These are phyloP conservation scores for Aegilops speltoides DNA, from an alignment of 176 grass and related monocot species.

Conservation along the genomic window DNA sequence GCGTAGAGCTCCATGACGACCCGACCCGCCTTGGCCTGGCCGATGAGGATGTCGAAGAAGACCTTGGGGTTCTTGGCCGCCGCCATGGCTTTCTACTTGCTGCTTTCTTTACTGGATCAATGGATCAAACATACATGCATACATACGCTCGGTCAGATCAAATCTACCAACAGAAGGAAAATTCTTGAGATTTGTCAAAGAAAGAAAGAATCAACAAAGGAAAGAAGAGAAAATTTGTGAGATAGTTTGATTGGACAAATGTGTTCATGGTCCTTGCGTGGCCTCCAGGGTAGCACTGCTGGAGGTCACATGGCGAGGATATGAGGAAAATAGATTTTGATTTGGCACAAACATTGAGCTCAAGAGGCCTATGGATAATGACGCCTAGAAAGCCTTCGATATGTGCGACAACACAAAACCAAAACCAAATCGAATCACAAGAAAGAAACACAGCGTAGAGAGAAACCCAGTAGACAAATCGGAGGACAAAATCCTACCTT, in stretches of 20 bases:
- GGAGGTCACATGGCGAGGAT: slow-evolving; percentile 20
- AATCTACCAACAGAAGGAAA: not conserved
- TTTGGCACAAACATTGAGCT: slow-evolving; percentile 94
- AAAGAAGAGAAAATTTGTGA: not conserved
- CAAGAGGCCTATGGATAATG: slow-evolving; percentile 31
- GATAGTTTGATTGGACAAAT: not conserved
- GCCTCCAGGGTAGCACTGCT: slow-evolving; percentile 31
- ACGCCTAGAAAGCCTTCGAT: slow-evolving; percentile 81
- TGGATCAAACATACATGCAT: not conserved
- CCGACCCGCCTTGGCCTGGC: slow-evolving; percentile 51
- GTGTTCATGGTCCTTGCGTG: slow-evolving; percentile 9
- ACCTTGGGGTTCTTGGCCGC: slow-evolving; percentile 68
- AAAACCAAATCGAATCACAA: not conserved
- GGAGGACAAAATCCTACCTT: too few relatives aligned
- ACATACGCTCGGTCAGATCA: not conserved
- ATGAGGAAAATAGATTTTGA: not conserved
- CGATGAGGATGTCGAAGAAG: slow-evolving; percentile 80
- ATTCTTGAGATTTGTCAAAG: not conserved
- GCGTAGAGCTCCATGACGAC: slow-evolving; percentile 73
- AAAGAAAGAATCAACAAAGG: too few relatives aligned
- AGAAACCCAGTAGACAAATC: too few relatives aligned
- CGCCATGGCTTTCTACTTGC: slow-evolving; percentile 21
- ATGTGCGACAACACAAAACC: slow-evolving; percentile 41
- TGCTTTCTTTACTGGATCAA: too few relatives aligned
- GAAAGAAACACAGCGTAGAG: too few relatives aligned